A percentile compares a stretch with the other conserved stretches of the same genome.
These are phyloP conservation scores for Rubroshorea leprosula DNA, from an alignment of 345 rosid species.

Conservation along the genomic window DNA sequence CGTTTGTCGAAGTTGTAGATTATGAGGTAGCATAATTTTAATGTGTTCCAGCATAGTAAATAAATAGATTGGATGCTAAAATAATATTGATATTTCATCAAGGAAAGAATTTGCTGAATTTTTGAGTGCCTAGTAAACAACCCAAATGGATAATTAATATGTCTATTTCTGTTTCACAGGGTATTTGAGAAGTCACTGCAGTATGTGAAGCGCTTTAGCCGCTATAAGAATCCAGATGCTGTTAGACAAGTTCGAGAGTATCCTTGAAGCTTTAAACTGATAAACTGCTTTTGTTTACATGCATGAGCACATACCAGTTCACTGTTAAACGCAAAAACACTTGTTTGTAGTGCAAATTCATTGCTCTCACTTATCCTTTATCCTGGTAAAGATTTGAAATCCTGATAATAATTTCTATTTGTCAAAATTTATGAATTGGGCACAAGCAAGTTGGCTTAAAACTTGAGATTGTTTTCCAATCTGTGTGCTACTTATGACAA, in stretches of 20 bases:
- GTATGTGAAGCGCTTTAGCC: slow-evolving; percentile 96
- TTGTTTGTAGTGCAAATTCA: too few relatives aligned
- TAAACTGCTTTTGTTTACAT: neutral
- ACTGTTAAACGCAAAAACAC: neutral
- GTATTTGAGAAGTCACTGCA: slow-evolving; percentile 98
- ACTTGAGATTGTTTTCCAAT: neutral
- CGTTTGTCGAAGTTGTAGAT: too few relatives aligned
- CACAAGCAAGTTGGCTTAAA: neutral
- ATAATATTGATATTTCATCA: too few relatives aligned
- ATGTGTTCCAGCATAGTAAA: too few relatives aligned
- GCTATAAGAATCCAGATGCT: slow-evolving; percentile 97
- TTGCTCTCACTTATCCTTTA: too few relatives aligned
- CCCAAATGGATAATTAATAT: neutral
- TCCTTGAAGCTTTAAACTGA: slow-evolving; percentile 34
- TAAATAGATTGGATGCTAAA: too few relatives aligned
- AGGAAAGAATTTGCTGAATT: too few relatives aligned
- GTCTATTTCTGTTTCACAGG: slow-evolving; percentile 34
- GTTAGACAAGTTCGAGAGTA: slow-evolving; percentile 99
- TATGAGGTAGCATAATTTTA: too few relatives aligned
- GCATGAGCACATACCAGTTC: neutral
- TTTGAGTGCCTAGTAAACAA: neutral
- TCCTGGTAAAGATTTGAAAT: too few relatives aligned
- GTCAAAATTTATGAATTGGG: neutral
- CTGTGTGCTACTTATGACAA: neutral
- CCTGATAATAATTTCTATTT: too few relatives aligned